Base-by-base conservation (phyloP, 106 monocot genomes). In the Dendrobium huoshanense region DNA sequence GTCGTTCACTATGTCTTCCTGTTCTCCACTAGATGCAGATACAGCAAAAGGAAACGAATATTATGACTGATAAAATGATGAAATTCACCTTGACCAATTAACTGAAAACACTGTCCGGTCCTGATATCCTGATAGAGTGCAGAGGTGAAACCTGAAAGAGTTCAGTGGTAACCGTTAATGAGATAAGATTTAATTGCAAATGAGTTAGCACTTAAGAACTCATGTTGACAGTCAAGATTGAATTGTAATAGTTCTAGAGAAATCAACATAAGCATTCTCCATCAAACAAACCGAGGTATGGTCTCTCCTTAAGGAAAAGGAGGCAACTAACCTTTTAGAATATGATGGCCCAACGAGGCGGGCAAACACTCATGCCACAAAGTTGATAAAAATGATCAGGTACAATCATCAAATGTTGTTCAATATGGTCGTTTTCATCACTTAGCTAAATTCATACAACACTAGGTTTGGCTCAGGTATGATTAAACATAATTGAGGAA, bases 61-160 rank as follows among this genome's bases (percentile, higher is more conserved):
- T 55, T 33, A 20, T 67, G 18, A 27, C 0, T 48, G 3, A 45
- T 55, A 55, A 37, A 16, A 51, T 44, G 45, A 78, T 10, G 17
- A 79, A 76, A 0, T 82, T 87, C 43, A 91, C 93, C 93, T 93
- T 85, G 93, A 93, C 88, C 93, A 93, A 79, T 89, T 78, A 82
- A 88, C 91, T 64, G 93, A 91, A 87, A 93, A 93, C 56, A 93
- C 79, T 18, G 93, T 84, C 37, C 93, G 87, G 67, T 80, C 84
- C 87, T 93, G 93, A 84, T 89, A 89, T 82, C 93, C 93, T 64
- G 91, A 85, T 4, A 93, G 81, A 81, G 93, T 89, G 67, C 85
- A 87, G 43, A 91, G 79, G 45, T 88, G 91, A 56, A 73, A 77
- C 93, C 93, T 93, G 88, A 86, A 89, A 88, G 37, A 79, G 49